Conservation (phyloP, 768 basidiomycete species). For the Kondoa subrosea region DNA sequence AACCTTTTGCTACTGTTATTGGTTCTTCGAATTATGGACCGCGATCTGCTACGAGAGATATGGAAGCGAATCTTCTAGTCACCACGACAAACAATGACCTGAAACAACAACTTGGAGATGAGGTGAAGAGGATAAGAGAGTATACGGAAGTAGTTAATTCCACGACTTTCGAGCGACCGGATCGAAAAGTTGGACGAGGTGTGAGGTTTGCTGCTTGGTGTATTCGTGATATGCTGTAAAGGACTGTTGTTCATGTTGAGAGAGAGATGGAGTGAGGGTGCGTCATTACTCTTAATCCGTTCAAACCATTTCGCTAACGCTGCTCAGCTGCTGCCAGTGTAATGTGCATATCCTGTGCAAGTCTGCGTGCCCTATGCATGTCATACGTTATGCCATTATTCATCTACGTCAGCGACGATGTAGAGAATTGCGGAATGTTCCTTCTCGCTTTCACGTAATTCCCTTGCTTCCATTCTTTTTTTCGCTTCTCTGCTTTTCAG, state of each 20-base stretch:
- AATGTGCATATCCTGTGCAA: no score
- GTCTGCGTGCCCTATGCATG: no score
- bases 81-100: slow-evolving; percentile 17
- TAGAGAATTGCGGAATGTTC: no score
- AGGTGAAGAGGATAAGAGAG: slow-evolving; percentile 20
- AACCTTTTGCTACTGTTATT: slow-evolving; percentile 25
- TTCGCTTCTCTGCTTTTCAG: no score
- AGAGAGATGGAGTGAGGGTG: no score
- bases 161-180: slow-evolving; percentile 19
- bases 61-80: slow-evolving; percentile 25
- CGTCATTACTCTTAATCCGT: no score
- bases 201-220: slow-evolving; percentile 21
- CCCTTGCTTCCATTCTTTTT: no score
- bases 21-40: slow-evolving; percentile 28
- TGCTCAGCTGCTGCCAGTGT: no score
- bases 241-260: neutral
- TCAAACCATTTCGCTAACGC: no score
- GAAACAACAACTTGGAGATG: slow-evolving; percentile 19
- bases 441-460: no score
- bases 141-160: slow-evolving; percentile 20
- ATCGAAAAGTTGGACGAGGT: slow-evolving; percentile 21
- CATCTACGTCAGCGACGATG: no score
- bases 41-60: slow-evolving; percentile 24
- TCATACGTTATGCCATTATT: no score
- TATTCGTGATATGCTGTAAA: slow-evolving; percentile 5